Base-by-base conservation (phyloP, 441 rosid genomes). In the California macrophylla region DNA sequence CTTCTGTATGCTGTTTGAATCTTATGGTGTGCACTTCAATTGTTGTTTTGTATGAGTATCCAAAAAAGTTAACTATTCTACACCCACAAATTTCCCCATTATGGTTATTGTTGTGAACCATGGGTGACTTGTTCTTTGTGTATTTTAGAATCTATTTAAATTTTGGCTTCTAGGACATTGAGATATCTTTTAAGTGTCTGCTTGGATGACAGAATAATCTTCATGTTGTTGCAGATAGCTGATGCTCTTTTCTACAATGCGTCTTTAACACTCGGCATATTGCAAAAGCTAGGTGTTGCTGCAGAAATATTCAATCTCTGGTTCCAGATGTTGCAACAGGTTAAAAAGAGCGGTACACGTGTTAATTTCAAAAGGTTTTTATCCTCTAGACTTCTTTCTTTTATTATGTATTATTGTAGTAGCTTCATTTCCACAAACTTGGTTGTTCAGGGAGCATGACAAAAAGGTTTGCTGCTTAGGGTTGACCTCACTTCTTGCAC, bases 401-500 rank as follows among this genome's bases (percentile, higher is more conserved):
- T 34, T 38, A 12, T 36, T 36, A 3, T 52, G 12, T 52, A 18
- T 2, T 54, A 2, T 54, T 13, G 16, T 42, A 28, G 58, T 28
- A 58, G 26, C 36, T 45, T 52, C 54, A 68, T 64, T 24, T 21
- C 50, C 69, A 36, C 69, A 21, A 34, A 69, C 34, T 82, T 67
- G 75, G 28, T 64, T 40, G 66, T 69, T 73, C 89, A 94, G 99
- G 82, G 98, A 86, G 69, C 88, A 92, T 78, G 96, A 88, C 77
- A 94, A 94, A 82, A 94, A 94, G 81, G 95, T 94, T 64, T 92
- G 99, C 83, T 87, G 94, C 82, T 81, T 92, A 88, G 99, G 99
- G 18, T 82, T 92, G 85, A 86, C 88, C 38, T 86, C 99, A 70
- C 82, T 94, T 20, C 88, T 94, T 75, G 82, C 80, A 50, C 95